These are phyloP conservation scores for Fusarium sarcochroum DNA, from an alignment of 2,329 filamentous ascomycete species.

Conservation along the genomic window DNA sequence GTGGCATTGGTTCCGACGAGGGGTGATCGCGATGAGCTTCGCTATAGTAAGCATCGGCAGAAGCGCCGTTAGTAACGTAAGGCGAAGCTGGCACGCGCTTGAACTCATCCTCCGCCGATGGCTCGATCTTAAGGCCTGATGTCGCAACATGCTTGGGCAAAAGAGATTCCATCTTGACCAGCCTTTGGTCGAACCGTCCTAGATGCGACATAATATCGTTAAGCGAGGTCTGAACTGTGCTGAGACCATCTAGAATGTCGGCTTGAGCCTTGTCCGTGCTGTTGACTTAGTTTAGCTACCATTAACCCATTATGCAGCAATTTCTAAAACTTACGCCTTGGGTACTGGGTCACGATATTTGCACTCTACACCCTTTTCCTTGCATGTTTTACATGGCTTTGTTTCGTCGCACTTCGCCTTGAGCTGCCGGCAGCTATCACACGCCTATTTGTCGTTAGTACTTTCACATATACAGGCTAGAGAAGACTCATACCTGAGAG, in stretches of 20 bases:
- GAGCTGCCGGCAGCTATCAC: constrained; percentile 87
- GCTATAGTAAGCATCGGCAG: constrained; percentile 41
- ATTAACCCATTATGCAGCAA: background rate
- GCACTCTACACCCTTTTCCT: constrained; percentile 86
- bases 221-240: constrained; percentile 57
- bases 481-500: constrained; percentile 65
- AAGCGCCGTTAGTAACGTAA: constrained; percentile 41
- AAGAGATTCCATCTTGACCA: constrained; percentile 54
- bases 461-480: background rate
- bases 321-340: constrained; percentile 77
- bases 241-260: constrained; percentile 71
- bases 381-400: constrained; percentile 87
- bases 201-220: constrained; percentile 55
- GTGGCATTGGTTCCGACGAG: constrained; percentile 44
- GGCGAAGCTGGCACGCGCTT: constrained; percentile 45
- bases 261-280: constrained; percentile 72
- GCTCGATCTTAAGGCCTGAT: constrained; percentile 48
- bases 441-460: constrained; percentile 73
- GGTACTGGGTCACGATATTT: constrained; percentile 92
- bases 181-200: constrained; percentile 55
- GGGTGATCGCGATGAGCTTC: constrained; percentile 48
- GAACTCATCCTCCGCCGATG: constrained; percentile 50
- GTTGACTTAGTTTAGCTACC: constrained; percentile 26
- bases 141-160: constrained; percentile 40
- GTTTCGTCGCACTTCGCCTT: constrained; percentile 95